Conservation (phyloP, 1,284 basidiomycete species). For the Ustilago esculenta region DNA sequence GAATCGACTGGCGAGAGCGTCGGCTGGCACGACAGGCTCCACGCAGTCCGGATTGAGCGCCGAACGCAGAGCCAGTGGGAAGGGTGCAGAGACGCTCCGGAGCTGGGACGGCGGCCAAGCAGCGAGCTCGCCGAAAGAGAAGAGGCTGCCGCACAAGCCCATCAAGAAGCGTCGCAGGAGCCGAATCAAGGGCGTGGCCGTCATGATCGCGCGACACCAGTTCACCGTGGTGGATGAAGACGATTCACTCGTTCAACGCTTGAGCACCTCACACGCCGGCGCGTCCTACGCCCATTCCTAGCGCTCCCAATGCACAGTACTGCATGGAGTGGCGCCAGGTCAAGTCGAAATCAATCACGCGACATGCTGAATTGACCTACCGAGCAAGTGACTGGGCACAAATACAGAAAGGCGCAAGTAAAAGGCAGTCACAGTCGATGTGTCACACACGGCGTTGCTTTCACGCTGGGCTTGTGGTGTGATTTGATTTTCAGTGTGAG, state of each 20-base stretch:
- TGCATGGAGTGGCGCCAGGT: too few relatives aligned
- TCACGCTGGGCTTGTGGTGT: too few relatives aligned
- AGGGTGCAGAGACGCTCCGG: not conserved
- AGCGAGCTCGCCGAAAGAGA: constrained; percentile 1
- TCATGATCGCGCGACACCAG: constrained; percentile 28
- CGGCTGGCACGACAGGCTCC: not conserved
- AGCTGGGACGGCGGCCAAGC: not conserved
- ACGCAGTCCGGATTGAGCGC: not conserved
- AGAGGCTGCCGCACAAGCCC: constrained; percentile 18
- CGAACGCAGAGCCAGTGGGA: not conserved
- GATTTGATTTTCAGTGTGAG: too few relatives aligned
- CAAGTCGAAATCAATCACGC: too few relatives aligned
- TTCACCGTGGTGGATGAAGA: constrained; percentile 45
- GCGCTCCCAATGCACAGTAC: not conserved
- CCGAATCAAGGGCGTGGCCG: constrained; percentile 33
- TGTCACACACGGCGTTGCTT: too few relatives aligned
- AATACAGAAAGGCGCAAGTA: too few relatives aligned
- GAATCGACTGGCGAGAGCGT: constrained; percentile 10
- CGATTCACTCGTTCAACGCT: constrained; percentile 22
- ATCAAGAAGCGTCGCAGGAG: constrained; percentile 33
- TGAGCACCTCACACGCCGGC: not conserved
- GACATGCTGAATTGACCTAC: too few relatives aligned
- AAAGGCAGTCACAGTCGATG: too few relatives aligned
- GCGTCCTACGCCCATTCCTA: not conserved
- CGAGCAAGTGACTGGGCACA: too few relatives aligned